Evolutionary conservation across 2,329 filamentous ascomycete genomes (phyloP), one percentile per base, ranked within the genome.

Genomic region (Rhynchosporium agropyri): DNA sequence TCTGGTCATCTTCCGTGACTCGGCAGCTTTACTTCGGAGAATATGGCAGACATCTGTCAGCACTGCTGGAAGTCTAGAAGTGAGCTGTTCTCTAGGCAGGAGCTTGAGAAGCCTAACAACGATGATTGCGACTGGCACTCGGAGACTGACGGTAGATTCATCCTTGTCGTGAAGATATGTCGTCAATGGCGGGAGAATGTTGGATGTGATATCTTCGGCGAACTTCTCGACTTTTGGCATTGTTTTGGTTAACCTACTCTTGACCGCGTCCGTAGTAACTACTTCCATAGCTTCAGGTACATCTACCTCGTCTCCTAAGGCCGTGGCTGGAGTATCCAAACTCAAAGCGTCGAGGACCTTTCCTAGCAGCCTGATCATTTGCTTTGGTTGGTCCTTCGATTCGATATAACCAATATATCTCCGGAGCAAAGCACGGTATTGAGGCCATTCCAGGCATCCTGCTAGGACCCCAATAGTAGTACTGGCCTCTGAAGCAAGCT

Each of bases 21-120:
- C 93, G 76, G 91, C 89, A 7, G 91, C 85, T 75, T 92, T 91
- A 74, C 93, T 98, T 67, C 92, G 88, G 54, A 99, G 81, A 64
- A 98, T 96, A 68, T 97, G 91, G 73, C 90, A 96, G 38, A 98
- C 89, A 74, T 99, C 95, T 0, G 95, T 91, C 51, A 99, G 81
- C 3, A 98, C 89, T 8, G 90, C 85, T 0, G 94, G 91, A 20
- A 99, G 81, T 63, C 89, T 87, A 64, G 88, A 82, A 54, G 88
- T 84, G 73, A 97, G 85, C 55, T 91, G 85, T 6, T 88, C 81
- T 54, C 85, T 79, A 0, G 95, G 90, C 29, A 99, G 82, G 20
- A 97, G 79, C 64, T 89, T 90, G 58, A 99, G 80, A 15, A 98
- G 82, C 76, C 97, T 97, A 65, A 96, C 89, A 49, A 94, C 85